These are phyloP conservation scores for Kwoniella shivajii DNA, from an alignment of 1,284 basidiomycete genomes.

Conservation along the genomic window DNA sequence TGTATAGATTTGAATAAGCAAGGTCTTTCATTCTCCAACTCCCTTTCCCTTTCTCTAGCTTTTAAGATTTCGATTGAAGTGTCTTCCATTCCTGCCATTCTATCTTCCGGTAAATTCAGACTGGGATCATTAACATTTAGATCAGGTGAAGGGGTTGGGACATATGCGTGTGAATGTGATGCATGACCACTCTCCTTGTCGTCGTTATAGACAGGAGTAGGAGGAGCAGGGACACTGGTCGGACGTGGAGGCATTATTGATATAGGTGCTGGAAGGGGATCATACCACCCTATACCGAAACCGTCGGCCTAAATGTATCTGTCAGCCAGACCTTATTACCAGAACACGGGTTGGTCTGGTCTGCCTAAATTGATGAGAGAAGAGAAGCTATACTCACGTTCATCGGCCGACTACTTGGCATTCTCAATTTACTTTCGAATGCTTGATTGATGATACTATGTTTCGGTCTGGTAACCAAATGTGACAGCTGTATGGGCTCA, in stretches of 20 bases:
- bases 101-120: neutral
- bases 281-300: slow-evolving; percentile 85
- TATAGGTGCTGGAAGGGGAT: slow-evolving; percentile 29
- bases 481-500: slow-evolving; percentile 80
- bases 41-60: slow-evolving; percentile 50
- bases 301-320: slow-evolving; percentile 70
- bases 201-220: slow-evolving; percentile 1
- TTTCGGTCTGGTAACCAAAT: slow-evolving; percentile 85
- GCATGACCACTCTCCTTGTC: neutral
- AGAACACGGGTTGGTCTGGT: too few relatives aligned
- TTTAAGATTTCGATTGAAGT: slow-evolving; percentile 28
- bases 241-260: slow-evolving; percentile 12
- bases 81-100: slow-evolving; percentile 22
- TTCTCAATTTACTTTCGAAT: slow-evolving; percentile 82
- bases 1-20: slow-evolving; percentile 97
- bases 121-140: slow-evolving; percentile 3
- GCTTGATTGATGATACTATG: slow-evolving; percentile 97
- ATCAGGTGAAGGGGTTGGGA: neutral
- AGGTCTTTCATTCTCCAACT: slow-evolving; percentile 79
- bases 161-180: slow-evolving; percentile 12
- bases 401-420: slow-evolving; percentile 78
- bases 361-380: neutral
- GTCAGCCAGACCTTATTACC: too few relatives aligned
- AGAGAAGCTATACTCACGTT: slow-evolving; percentile 57
- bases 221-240: slow-evolving; percentile 16